Percentiles rank a stretch among this genome's conserved stretches.
phyloP scores from a whole-genome alignment of 2,329 filamentous ascomycete genomes.

The Calonectria hongkongensis region DNA sequence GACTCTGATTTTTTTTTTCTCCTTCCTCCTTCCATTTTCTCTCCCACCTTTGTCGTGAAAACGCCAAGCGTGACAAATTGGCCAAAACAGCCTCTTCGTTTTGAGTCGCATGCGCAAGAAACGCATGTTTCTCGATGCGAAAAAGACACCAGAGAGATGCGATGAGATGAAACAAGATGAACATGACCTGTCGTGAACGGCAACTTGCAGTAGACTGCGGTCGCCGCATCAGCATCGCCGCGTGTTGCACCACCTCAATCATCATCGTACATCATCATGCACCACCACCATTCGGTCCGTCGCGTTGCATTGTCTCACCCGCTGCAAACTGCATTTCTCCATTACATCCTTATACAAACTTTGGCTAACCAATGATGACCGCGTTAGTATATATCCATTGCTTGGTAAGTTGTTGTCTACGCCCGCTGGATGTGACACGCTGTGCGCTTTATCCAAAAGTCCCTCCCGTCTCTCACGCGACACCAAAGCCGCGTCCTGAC shows the following conservation, averaged over 20 bases:
- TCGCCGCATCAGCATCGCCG: neutral
- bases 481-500: neutral
- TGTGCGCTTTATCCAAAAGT: neutral
- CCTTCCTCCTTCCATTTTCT: neutral
- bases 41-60: slow-evolving; percentile 24
- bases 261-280: neutral
- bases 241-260: slow-evolving; percentile 13
- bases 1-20: neutral
- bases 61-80: slow-evolving; percentile 2
- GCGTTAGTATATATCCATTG: slow-evolving; percentile 75
- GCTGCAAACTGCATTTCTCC: neutral
- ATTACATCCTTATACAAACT: neutral
- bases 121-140: neutral
- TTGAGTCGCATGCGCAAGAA: neutral
- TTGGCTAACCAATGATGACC: slow-evolving; percentile 47
- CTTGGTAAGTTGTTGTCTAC: slow-evolving; percentile 67
- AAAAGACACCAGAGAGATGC: neutral
- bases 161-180: slow-evolving; percentile 39
- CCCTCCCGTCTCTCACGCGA: neutral
- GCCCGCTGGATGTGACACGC: neutral
- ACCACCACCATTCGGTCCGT: neutral
- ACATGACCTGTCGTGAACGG: slow-evolving; percentile 17
- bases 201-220: neutral
- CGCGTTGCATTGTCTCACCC: slow-evolving; percentile 1
- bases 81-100: neutral